Conservation (phyloP, 139 green algal species). For the Penium margaritaceum region DNA sequence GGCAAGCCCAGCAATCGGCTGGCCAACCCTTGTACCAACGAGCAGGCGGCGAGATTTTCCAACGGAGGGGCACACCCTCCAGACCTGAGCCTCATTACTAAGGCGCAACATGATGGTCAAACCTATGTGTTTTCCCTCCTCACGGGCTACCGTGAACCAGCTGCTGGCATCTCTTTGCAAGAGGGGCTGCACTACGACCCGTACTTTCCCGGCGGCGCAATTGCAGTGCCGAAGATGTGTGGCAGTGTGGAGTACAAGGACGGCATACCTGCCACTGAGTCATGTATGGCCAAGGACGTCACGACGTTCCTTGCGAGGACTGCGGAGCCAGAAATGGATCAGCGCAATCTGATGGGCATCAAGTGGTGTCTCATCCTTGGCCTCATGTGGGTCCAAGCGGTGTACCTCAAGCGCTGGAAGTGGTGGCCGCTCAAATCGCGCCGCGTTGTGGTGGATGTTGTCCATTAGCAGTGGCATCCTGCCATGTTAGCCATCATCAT, state of each 20-base stretch:
- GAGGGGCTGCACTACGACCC: conserved; percentile 99
- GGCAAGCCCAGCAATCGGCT: conserved; percentile 82
- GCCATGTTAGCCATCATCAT: too few relatives aligned
- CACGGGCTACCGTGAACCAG: conserved; percentile 90
- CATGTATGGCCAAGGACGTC: conserved; percentile 81
- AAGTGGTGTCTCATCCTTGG: too few relatives aligned
- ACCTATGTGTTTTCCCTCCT: conserved; percentile 98
- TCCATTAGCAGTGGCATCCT: too few relatives aligned
- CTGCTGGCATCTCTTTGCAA: conserved; percentile 78
- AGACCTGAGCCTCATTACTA: conserved; percentile 91
- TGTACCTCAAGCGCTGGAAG: too few relatives aligned
- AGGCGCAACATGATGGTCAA: conserved; percentile 86
- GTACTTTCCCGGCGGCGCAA: conserved; percentile 96
- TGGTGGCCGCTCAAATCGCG: too few relatives aligned
- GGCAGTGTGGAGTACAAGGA: conserved; percentile 96
- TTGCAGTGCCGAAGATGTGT: conserved; percentile 99
- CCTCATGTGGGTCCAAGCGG: too few relatives aligned
- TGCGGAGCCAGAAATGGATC: conserved; percentile 80
- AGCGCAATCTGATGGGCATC: conserved; percentile 92
- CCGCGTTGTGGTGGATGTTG: too few relatives aligned
- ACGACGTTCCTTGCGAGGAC: conserved; percentile 84
- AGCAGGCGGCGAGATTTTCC: conserved; percentile 75
- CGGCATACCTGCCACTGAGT: conserved; percentile 78
- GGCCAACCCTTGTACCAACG: conserved; percentile 77
- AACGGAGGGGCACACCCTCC: conserved; percentile 98